Percentiles rank a stretch among this genome's conserved stretches.
Conservation (phyloP, 2,329 filamentous ascomycete genomes). For the Beauveria sp. region DNA sequence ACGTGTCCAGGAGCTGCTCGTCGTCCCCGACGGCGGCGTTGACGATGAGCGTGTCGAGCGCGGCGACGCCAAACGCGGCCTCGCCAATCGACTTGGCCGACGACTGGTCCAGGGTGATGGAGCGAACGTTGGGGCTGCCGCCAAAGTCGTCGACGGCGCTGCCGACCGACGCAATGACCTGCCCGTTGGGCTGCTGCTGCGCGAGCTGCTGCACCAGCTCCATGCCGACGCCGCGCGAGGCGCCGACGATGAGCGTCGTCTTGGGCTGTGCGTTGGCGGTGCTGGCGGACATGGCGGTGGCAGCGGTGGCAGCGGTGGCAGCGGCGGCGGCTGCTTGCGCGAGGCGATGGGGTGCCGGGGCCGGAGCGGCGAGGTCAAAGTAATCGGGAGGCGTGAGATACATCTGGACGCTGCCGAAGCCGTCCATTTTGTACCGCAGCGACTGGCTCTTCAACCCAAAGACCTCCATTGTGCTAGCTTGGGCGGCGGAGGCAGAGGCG, state of each 20-base stretch:
- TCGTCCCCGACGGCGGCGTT: slow-evolving; percentile 8
- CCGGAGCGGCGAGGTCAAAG: neutral
- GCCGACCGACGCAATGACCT: slow-evolving; percentile 3
- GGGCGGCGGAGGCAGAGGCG: slow-evolving; percentile 4
- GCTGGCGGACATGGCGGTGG: neutral
- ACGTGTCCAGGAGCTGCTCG: neutral
- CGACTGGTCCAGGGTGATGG: slow-evolving; percentile 6
- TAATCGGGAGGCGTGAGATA: slow-evolving; percentile 7
- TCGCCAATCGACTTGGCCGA: slow-evolving; percentile 7
- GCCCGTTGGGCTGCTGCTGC: neutral
- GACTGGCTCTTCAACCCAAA: slow-evolving; percentile 12
- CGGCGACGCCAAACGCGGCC: neutral
- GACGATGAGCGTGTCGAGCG: slow-evolving; percentile 12
- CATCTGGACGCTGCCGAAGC: slow-evolving; percentile 9
- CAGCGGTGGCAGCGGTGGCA: neutral
- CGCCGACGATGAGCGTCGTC: slow-evolving; percentile 10
- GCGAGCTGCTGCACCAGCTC: slow-evolving; percentile 9
- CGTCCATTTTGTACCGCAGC: slow-evolving; percentile 9
- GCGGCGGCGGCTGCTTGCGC: neutral
- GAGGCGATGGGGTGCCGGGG: neutral
- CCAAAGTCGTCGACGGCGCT: neutral
- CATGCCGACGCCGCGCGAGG: slow-evolving; percentile 6
- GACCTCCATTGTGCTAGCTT: slow-evolving; percentile 11
- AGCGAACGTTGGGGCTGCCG: neutral
- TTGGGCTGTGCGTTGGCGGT: neutral